Evolutionary conservation across 2,329 filamentous ascomycete genomes (phyloP).

Genomic region (Cordyceps farinosa): DNA sequence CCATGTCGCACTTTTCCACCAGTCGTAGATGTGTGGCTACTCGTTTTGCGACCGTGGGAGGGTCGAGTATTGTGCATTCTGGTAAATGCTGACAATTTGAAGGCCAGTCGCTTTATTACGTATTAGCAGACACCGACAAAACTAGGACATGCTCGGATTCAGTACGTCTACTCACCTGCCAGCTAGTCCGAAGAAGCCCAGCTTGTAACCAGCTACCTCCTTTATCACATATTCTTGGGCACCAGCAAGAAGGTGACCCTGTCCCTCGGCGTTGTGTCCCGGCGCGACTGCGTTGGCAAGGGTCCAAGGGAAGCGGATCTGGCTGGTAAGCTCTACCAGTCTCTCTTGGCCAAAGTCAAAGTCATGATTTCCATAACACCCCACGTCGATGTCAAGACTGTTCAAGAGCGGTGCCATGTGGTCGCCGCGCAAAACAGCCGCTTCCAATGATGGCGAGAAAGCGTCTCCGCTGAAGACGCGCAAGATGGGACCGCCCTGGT

Average conservation of each 20-base stretch:
- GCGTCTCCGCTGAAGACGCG: slow-evolving; percentile 21
- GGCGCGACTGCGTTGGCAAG: slow-evolving; percentile 18
- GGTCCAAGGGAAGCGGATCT: slow-evolving; percentile 18
- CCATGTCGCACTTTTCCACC: slow-evolving; percentile 23
- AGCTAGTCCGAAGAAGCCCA: slow-evolving; percentile 21
- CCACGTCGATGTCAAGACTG: slow-evolving; percentile 16
- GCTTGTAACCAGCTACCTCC: slow-evolving; percentile 8
- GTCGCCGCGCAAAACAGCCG: slow-evolving; percentile 18
- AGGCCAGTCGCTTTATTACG: slow-evolving; percentile 20
- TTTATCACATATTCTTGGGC: slow-evolving; percentile 11
- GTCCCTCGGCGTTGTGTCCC: neutral
- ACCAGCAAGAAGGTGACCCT: slow-evolving; percentile 14
- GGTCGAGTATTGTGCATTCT: slow-evolving; percentile 20
- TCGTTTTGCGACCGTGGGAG: slow-evolving; percentile 6
- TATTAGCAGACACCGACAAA: neutral
- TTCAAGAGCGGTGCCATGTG: slow-evolving; percentile 19
- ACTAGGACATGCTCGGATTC: too few species aligned
- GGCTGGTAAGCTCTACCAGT: slow-evolving; percentile 9
- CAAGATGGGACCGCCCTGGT: neutral
- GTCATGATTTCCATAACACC: slow-evolving; percentile 21
- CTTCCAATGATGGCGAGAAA: slow-evolving; percentile 21
- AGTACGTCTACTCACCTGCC: slow-evolving; percentile 9
- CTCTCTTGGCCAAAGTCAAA: slow-evolving; percentile 20
- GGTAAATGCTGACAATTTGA: slow-evolving; percentile 19
- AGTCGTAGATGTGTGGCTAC: slow-evolving; percentile 16